Conservation (phyloP, 2,329 filamentous ascomycete genomes). For the Neurospora crassa region DNA sequence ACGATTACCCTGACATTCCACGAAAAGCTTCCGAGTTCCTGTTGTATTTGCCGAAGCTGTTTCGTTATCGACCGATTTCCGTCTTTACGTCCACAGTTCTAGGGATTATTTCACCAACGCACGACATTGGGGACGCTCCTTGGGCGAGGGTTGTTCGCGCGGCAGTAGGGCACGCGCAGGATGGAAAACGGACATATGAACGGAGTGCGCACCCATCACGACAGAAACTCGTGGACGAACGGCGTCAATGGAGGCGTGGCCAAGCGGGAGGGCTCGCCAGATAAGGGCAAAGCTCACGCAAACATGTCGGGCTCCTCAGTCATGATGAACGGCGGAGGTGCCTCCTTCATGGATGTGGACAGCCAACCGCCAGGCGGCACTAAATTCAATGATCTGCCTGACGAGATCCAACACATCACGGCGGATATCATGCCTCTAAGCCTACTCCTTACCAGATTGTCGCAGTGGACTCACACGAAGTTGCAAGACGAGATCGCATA, state of each 20-base stretch:
- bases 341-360: conserved; percentile 16
- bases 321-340: conserved; percentile 21
- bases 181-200: conserved; percentile 37
- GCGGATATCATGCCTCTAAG: conserved; percentile 68
- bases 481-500: conserved; percentile 61
- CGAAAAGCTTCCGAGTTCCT: background rate
- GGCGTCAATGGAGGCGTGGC: conserved; percentile 31
- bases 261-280: conserved; percentile 20
- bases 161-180: conserved; percentile 6
- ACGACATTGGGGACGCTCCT: conserved; percentile 4
- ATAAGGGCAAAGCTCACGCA: conserved; percentile 24
- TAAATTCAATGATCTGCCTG: conserved; percentile 49
- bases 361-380: conserved; percentile 18
- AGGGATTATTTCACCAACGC: background rate
- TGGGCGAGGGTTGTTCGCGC: conserved; percentile 6
- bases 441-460: conserved; percentile 64
- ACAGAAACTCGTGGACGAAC: conserved; percentile 37
- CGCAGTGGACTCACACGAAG: conserved; percentile 74
- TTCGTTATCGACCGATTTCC: background rate
- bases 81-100: background rate
- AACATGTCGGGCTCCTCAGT: conserved; percentile 18
- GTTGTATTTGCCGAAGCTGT: background rate
- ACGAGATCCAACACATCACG: conserved; percentile 61
- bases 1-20: background rate
- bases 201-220: conserved; percentile 45